Percentiles rank a stretch among this genome's conserved stretches.
phyloP scores from a whole-genome alignment of 441 rosid genomes.

The Erodium texanum region DNA sequence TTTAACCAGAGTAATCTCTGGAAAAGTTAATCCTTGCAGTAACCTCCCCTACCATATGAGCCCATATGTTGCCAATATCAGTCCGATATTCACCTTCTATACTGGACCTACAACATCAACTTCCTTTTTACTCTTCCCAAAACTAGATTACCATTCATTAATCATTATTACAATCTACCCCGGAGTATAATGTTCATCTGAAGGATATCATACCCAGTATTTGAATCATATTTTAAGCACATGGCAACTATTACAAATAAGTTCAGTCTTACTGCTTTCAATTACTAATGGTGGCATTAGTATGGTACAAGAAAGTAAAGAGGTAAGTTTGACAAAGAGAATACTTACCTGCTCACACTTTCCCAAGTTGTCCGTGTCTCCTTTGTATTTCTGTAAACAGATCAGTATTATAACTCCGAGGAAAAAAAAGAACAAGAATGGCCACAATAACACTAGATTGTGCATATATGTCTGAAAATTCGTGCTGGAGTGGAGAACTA shows the following conservation, averaged over 20 bases:
- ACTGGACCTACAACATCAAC: not conserved
- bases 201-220: not conserved
- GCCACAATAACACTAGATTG: not conserved
- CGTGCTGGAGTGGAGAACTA: not conserved
- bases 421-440: not conserved
- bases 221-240: not conserved
- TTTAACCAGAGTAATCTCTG: too few relatives aligned
- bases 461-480: not conserved
- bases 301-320: not conserved
- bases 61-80: not conserved
- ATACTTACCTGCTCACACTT: constrained; percentile 76
- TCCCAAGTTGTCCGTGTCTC: constrained; percentile 73
- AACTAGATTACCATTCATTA: not conserved
- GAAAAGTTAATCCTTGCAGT: too few relatives aligned
- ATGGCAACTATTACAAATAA: not conserved
- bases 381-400: constrained; percentile 51
- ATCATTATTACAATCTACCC: not conserved
- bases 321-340: constrained; percentile 6
- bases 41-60: too few relatives aligned
- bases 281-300: not conserved
- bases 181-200: too few relatives aligned
- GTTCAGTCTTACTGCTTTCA: not conserved
- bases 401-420: constrained; percentile 9
- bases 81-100: not conserved
- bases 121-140: not conserved